Percentiles rank a stretch among this genome's conserved stretches.
phyloP scores from a whole-genome alignment of 345 rosid species.

The Sonneratia caseolaris region DNA sequence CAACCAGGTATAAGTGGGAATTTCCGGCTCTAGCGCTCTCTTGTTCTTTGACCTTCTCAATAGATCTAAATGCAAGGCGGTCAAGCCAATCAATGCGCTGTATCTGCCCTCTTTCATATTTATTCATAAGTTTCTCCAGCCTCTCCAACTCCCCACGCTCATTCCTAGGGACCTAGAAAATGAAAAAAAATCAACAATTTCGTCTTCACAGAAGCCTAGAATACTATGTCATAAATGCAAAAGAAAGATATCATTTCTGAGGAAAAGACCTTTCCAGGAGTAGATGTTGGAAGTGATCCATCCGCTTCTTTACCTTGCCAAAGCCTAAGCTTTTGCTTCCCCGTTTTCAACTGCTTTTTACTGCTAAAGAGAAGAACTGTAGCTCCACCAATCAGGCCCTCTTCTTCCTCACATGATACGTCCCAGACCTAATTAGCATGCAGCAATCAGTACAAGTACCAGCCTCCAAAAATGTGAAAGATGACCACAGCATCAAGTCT shows the following conservation, averaged over 20 bases:
- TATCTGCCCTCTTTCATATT: slow-evolving; percentile 88
- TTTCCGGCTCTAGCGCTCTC: slow-evolving; percentile 65
- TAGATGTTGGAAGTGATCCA: slow-evolving; percentile 73
- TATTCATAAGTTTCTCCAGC: slow-evolving; percentile 81
- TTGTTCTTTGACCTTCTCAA: slow-evolving; percentile 72
- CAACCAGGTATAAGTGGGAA: slow-evolving; percentile 63
- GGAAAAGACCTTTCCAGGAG: slow-evolving; percentile 88
- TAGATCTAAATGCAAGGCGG: slow-evolving; percentile 69
- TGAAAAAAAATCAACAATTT: not conserved
- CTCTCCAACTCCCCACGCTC: slow-evolving; percentile 95
- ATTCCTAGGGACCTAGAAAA: slow-evolving; percentile 67
- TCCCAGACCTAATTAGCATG: slow-evolving; percentile 65
- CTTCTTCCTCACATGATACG: slow-evolving; percentile 76
- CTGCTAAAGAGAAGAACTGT: slow-evolving; percentile 80
- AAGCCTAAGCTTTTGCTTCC: slow-evolving; percentile 91
- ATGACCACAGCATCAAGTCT: slow-evolving; percentile 6
- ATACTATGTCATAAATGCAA: not conserved
- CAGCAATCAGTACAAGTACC: slow-evolving; percentile 3
- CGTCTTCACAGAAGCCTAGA: not conserved
- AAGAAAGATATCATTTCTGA: not conserved
- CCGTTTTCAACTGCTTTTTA: slow-evolving; percentile 85
- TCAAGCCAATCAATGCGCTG: slow-evolving; percentile 87
- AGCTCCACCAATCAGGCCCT: slow-evolving; percentile 89
- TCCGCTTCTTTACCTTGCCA: slow-evolving; percentile 88
- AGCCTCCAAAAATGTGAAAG: slow-evolving; percentile 8